A percentile compares a stretch with the other conserved stretches of the same genome.
These are phyloP conservation scores for Salix brachista DNA, from an alignment of 345 rosid genomes.

Conservation along the genomic window DNA sequence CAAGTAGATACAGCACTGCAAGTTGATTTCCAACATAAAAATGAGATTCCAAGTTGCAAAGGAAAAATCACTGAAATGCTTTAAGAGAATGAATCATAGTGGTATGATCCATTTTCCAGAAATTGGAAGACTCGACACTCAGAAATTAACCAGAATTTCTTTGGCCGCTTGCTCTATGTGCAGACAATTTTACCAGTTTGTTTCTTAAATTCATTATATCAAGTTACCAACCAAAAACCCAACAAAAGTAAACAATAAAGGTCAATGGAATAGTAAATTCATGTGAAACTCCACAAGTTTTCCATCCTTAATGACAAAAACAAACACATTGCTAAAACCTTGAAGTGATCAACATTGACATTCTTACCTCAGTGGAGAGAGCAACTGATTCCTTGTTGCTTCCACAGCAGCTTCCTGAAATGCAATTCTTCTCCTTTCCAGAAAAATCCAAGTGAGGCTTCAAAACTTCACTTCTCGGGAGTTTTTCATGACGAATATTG, in stretches of 20 bases:
- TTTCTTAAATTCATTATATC: neutral
- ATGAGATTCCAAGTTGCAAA: neutral
- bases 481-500: conserved; percentile 31
- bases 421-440: conserved; percentile 16
- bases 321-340: neutral
- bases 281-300: neutral
- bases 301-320: neutral
- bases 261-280: neutral
- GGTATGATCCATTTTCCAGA: neutral
- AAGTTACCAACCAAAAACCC: neutral
- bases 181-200: neutral
- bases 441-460: conserved; percentile 17
- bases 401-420: conserved; percentile 32
- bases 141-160: neutral
- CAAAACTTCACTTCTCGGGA: conserved; percentile 20
- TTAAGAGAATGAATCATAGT: neutral
- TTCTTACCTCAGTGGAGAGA: conserved; percentile 49
- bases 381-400: conserved; percentile 31
- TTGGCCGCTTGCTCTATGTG: neutral
- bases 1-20: neutral
- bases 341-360: neutral
- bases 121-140: neutral
- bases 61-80: neutral
- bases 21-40: neutral
- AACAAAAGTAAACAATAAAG: neutral